Evolutionary conservation across 177 flowering plant genomes (phyloP), one percentile per base, ranked within the genome.

Genomic region (Tripterygium wilfordii): DNA sequence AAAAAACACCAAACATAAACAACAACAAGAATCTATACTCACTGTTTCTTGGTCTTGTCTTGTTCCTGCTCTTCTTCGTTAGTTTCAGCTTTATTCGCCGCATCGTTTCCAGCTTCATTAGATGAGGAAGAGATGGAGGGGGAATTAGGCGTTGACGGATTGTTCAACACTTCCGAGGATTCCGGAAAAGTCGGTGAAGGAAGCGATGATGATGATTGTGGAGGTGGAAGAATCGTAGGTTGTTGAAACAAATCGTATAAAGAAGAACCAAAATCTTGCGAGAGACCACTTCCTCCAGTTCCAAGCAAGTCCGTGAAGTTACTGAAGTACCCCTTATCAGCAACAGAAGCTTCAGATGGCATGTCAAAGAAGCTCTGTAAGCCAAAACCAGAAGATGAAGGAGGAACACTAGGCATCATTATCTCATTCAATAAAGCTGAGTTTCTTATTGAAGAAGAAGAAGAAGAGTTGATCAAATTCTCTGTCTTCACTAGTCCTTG

Each of bases 71-170:
- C 46, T 22, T 60, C 42, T n/a, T 53, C 61, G 5, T 62, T 61
- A 10, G 45, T 67, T 3, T 16, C 56, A 25, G 37, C 25, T 15
- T 32, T 30, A n/a, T n/a, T n/a, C n/a, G n/a, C n/a, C 9, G 74
- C 75, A 35, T 77, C 73, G n/a, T 56, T 53, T 5, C 50, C 67
- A 0, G 76, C 76, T 56, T 79, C 91, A 13, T 63, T 72, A 5
- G 94, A 82, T 0, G 88, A 76, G 0, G 87, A 79, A 29, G 96
- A 84, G 40, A 82, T 70, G 29, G 94, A 77, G 2, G 78, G 66
- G 0, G 90, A 73, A 61, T 80, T 78, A 1, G 97, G 94, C 0
- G 91, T 79, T 0, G 78, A 65, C 5, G 94, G 88, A 12, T 76
- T 58, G 58, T 78, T 82, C 59, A 66, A 47, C 16, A 69, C 72